These are phyloP conservation scores for Termitomyces sp. DNA, from an alignment of 768 basidiomycete genomes.

Conservation along the genomic window DNA sequence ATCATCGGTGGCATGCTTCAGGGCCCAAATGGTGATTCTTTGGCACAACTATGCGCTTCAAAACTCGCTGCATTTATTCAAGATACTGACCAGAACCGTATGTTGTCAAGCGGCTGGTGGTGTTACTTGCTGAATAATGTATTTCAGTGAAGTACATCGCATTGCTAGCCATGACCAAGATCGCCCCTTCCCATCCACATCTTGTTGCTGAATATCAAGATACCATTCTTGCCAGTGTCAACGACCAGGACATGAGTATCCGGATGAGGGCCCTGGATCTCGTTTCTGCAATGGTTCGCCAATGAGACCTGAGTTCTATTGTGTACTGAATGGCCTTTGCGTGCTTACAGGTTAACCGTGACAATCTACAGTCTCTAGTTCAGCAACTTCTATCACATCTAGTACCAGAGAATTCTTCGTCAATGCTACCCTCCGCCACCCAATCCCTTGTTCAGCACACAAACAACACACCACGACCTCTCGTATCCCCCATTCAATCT, in stretches of 20 bases:
- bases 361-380: constrained; percentile 85
- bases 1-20: constrained; percentile 96
- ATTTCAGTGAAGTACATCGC: constrained; percentile 94
- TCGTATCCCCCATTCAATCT: constrained; percentile 58
- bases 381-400: constrained; percentile 89
- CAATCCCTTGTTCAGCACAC: constrained; percentile 48
- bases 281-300: constrained; percentile 82
- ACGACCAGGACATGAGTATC: constrained; percentile 93
- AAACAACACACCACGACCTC: constrained; percentile 28
- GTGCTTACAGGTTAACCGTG: constrained; percentile 61
- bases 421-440: constrained; percentile 53
- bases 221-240: constrained; percentile 82
- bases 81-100: constrained; percentile 94
- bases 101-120: constrained; percentile 26
- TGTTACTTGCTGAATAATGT: constrained; percentile 6
- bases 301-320: background rate
- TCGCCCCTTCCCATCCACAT: constrained; percentile 87
- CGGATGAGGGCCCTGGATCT: constrained; percentile 94
- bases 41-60: constrained; percentile 87
- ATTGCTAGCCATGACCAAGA: constrained; percentile 90
- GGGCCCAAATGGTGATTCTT: constrained; percentile 64
- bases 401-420: constrained; percentile 50
- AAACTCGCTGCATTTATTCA: constrained; percentile 90
- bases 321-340: background rate
- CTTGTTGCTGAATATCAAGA: constrained; percentile 90